Evolutionary conservation across 2,329 filamentous ascomycete species (phyloP).

Genomic region (Zopfia rhizophila): DNA sequence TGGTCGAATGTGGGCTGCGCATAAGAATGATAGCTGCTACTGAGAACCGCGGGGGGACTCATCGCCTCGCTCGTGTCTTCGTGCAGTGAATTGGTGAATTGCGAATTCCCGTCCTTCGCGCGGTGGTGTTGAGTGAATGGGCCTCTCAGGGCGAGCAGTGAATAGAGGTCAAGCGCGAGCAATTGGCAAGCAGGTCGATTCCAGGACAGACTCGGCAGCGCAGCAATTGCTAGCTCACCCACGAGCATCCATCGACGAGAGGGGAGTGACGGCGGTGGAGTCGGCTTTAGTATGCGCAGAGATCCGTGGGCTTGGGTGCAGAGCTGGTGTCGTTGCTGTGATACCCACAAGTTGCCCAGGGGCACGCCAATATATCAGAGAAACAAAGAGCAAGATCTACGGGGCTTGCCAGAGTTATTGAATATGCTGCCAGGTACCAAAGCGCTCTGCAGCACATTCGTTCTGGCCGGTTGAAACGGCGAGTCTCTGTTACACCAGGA

Average conservation of each 20-base stretch:
- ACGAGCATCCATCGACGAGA: constrained; percentile 45
- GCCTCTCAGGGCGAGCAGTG: constrained; percentile 33
- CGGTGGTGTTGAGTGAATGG: constrained; percentile 22
- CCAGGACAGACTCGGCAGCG: constrained; percentile 48
- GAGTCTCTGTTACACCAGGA: constrained; percentile 49
- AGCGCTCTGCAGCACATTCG: constrained; percentile 50
- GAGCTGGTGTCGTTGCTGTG: constrained; percentile 51
- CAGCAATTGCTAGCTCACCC: constrained; percentile 37
- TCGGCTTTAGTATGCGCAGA: constrained; percentile 51
- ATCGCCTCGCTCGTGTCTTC: constrained; percentile 22
- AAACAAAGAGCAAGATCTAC: constrained; percentile 43
- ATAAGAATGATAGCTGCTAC: constrained; percentile 33
- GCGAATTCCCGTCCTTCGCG: constrained; percentile 16
- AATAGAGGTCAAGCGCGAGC: constrained; percentile 31
- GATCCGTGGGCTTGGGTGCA: constrained; percentile 44
- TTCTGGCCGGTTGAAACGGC: constrained; percentile 50
- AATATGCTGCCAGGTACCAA: constrained; percentile 52
- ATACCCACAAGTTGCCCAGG: constrained; percentile 47
- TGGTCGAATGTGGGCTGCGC: constrained; percentile 22
- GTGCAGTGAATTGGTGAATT: not conserved
- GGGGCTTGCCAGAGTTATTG: constrained; percentile 44
- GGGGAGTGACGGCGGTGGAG: constrained; percentile 33
- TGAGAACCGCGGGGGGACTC: constrained; percentile 44
- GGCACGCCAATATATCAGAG: constrained; percentile 53
- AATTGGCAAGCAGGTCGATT: constrained; percentile 41